Base-by-base conservation (phyloP, 139 green algal genomes). In the Pseudopediastrum boryanum region DNA sequence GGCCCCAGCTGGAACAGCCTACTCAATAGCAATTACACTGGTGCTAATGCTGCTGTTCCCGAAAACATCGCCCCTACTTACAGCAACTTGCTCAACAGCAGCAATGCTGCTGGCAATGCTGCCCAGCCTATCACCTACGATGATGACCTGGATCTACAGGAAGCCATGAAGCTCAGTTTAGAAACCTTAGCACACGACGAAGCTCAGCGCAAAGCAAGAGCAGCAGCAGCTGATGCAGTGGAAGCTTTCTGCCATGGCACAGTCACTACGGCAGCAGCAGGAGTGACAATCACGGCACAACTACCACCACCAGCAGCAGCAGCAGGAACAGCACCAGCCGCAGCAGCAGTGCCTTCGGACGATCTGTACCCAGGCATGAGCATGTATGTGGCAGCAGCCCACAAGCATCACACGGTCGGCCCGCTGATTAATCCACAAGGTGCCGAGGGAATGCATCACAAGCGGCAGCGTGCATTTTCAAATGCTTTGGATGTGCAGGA, bases 381-480 rank as follows among this genome's bases (percentile, higher is more conserved):
- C 21, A 21, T 21, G 19, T 19, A 27, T 21, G 21, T 19, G 19
- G 50, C 50, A 21, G 19, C 19, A 59, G 19, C 19, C 33, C 52
- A 58, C 54, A 38, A 78, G 54, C 71, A 56, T 38, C 52, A 64
- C 7, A 36, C 39, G 6, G n/a, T 21, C 31, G 19, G 23, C 6
- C 43, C 16, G 44, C 43, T 23, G 67, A 21, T 27, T 25, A 42
- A 38, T 35, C 8, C 71, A 70, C 19, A 52, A 51, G 54, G 54
- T 42, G 19, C 56, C 25, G 35, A 31, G 64, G 29, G 61, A 80
- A 61, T 44, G 39, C 72, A 79, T 12, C 6, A 65, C 9, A 27
- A 43, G 42, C 51, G 36, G 71, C 54, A 43, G 67, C 67, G 33
- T 12, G 44, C 6, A 16, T 16, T 3, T 4, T 41, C 64, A 35